Base-by-base conservation (phyloP, 2,329 filamentous ascomycete genomes). In the Stagonosporopsis vannaccii region DNA sequence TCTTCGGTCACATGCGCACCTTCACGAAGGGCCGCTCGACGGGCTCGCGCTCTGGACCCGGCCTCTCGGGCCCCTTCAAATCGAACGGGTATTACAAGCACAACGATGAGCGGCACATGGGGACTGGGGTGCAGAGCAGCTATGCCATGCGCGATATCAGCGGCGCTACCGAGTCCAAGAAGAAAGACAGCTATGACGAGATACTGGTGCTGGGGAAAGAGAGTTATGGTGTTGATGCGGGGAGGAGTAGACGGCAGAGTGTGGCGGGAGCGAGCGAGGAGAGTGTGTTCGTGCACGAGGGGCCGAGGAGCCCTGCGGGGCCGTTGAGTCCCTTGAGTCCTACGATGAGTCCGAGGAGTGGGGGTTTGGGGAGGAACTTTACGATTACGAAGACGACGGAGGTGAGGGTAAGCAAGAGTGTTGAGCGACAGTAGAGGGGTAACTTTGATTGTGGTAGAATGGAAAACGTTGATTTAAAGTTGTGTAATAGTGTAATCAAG, bases 1-100 rank as follows among this genome's bases (percentile, higher is more conserved):
- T 66, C 54, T 69, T 70, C 56, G 62, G 60, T 45, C 44, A 49
- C 9, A 41, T 69, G 13, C 60, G 65, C 32, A 59, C 63, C 69
- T 51, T 68, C 7, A 63, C 60, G 7, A 60, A 56, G 36, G 60
- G 61, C 20, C 60, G 58, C 23, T 50, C 32, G 7, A 51, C 50
- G 15, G 55, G 59, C n/a, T 62, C 52, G 3, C 55, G 53, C 23
- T 43, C 42, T 20, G 47, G n/a, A n/a, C n/a, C n/a, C n/a, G n/a
- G n/a, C n/a, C n/a, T n/a, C n/a, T n/a, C n/a, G n/a, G n/a, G 54
- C 9, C 58, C 60, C 2, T 63, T 62, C 28, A 63, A 55, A 22
- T 59, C 66, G 2, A 65, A 54, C 6, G 66, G 66, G 9, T 67
- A 67, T 28, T 23, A 60, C 5, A 63, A 57, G 26, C 62, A 65